Base-by-base conservation (phyloP, 305 asterid species). In the Fraxinus sp. region DNA sequence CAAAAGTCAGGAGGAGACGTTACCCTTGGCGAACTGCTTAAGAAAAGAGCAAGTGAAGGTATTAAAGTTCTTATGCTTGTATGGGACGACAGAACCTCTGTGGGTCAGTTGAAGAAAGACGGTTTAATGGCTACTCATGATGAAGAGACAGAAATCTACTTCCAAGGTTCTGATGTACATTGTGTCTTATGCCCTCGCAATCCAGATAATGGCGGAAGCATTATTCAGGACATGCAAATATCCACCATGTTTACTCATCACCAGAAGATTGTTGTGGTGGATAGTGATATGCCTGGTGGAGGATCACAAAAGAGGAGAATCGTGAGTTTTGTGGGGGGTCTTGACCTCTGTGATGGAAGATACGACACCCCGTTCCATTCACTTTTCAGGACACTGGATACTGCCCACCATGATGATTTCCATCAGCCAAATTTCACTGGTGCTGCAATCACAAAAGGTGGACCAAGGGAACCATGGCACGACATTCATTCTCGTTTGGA, bases 381-480 rank as follows among this genome's bases (percentile, higher is more conserved):
- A 0, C 93, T 94, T 55, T 94, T 93, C 79, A 83, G 98, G 84
- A 93, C 98, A 13, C 13, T 94, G 79, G 94, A 89, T 37, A 92
- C 97, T 0, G 94, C 93, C 28, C 98, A 93, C 80, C 94, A 91
- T 46, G 91, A 89, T 37, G 98, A 94, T 78, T 94, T 94, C 80
- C 98, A 94, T 82, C 98, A 93, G 86, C 95, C 98, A 3, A 93
- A 94, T 75, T 92, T 80, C 68, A 46, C 87, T 0, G 92, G 88
- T 0, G 81, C 94, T 28, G 89, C 89, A 5, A 89, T 94, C 78
- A 79, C 90, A 1, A 93, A 89, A 75, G 98, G 98, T 7, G 98
- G 98, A 0, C 98, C 97, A 0, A 86, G 97, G 80, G 98, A 94
- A 91, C 97, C 98, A 0, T 94, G 98, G 97, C 98, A 94, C 75